Conservation (phyloP, 345 rosid species). For the Capsella bursapastoris region DNA sequence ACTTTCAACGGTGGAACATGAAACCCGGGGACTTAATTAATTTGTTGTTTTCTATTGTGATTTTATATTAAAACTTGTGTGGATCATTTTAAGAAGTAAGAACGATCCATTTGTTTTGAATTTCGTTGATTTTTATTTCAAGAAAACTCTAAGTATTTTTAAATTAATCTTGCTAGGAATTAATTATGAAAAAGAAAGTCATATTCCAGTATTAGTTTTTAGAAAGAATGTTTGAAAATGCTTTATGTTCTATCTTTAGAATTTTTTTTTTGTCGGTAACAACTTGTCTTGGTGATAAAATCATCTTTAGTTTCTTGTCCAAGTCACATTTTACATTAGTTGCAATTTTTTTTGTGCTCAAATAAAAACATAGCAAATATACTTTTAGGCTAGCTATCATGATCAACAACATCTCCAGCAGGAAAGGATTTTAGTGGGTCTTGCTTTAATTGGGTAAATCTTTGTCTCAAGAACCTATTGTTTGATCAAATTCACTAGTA, state of each 20-base stretch:
- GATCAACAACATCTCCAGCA: neutral
- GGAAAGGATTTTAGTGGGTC: neutral
- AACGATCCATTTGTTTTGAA: neutral
- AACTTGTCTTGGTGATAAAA: neutral
- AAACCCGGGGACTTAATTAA: neutral
- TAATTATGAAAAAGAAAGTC: neutral
- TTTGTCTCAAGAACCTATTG: neutral
- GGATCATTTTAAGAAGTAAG: too few species aligned
- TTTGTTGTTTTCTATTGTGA: neutral
- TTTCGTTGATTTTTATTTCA: too few species aligned
- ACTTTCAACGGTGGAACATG: constrained; percentile 29
- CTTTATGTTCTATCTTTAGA: neutral
- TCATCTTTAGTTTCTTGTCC: neutral
- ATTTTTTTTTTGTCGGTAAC: neutral
- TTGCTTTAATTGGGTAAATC: neutral
- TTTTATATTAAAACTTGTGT: neutral
- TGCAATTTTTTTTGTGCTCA: neutral
- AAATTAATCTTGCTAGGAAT: neutral
- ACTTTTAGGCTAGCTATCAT: neutral
- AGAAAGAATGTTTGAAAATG: neutral
- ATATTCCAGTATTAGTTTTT: neutral
- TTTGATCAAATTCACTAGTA: neutral
- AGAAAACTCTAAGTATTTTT: too few species aligned
- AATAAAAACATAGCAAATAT: too few species aligned
- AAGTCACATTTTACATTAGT: neutral